Evolutionary conservation across 768 basidiomycete species (phyloP).

Genomic region (Leccinum disarticulatum): DNA sequence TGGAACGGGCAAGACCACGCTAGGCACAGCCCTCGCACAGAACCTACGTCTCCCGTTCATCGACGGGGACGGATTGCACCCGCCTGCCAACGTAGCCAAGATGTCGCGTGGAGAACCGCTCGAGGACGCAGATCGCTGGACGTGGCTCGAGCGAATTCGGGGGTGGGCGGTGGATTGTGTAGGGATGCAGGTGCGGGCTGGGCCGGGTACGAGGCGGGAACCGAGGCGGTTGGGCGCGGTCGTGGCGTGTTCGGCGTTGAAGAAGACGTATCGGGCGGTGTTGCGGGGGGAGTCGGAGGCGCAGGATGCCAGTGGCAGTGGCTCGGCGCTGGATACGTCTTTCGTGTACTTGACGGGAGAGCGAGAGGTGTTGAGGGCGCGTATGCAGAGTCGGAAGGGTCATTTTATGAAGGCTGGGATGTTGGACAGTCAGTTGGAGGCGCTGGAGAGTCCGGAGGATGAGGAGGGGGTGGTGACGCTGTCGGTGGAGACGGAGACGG

Average conservation of each 20-base stretch:
- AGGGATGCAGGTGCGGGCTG: background rate
- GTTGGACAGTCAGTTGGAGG: conserved; percentile 75
- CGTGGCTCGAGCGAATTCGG: conserved; percentile 82
- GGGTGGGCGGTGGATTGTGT: conserved; percentile 46
- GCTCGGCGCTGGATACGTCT: conserved; percentile 43
- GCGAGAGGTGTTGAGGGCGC: conserved; percentile 51
- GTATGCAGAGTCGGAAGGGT: conserved; percentile 62
- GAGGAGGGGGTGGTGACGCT: conserved; percentile 71
- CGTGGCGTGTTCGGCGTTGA: conserved; percentile 85
- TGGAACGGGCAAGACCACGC: conserved; percentile 71
- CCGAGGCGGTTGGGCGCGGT: conserved; percentile 55
- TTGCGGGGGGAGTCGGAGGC: conserved; percentile 47
- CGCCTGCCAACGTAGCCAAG: conserved; percentile 78
- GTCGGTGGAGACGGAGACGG: conserved; percentile 49
- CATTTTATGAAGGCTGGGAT: conserved; percentile 86
- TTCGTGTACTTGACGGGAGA: conserved; percentile 80
- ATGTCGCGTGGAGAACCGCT: conserved; percentile 79
- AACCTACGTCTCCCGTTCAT: conserved; percentile 71
- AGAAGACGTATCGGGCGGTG: conserved; percentile 76
- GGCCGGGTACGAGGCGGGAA: background rate
- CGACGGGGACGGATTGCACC: conserved; percentile 90
- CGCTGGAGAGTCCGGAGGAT: conserved; percentile 66
- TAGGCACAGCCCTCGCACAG: conserved; percentile 62
- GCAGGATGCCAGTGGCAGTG: no score
- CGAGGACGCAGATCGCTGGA: conserved; percentile 77